Base-by-base conservation (phyloP, 1,139 yeast genomes). In the Pichia sp. region DNA sequence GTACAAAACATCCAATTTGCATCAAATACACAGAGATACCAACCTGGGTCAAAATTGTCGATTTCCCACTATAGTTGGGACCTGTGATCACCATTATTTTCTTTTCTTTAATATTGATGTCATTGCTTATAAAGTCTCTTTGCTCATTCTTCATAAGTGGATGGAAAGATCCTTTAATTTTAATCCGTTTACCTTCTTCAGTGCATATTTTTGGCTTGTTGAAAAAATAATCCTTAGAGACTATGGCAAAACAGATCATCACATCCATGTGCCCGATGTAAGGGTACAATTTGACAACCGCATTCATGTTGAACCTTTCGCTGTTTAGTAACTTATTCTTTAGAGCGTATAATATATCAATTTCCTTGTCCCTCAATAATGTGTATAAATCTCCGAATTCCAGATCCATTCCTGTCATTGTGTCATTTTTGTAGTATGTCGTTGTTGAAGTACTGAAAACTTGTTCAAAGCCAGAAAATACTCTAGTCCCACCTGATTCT, bases 31-130 rank as follows among this genome's bases (percentile, higher is more conserved):
- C 64, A 15, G 66, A 60, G 26, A 69, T 45, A 0, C 73, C 76
- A 27, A 61, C 52, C 37, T 67, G 74, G 1, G 63, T 51, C 15
- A 71, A 47, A 36, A 62, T 64, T 0, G 71, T 70, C 0, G 75
- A 65, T 46, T 72, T 72, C 0, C 76, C 76, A 4, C 77, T 71
- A 38, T 64, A 64, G 47, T 71, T 70, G 0, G 77, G 74, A 0
- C 77, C 77, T 0, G 75, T 68, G 1, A 71, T 47, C 0, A 71
- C 51, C 46, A 58, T 44, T 3, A 56, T 36, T 67, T 67, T 13
- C 66, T 62, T 21, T 62, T 64, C 39, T 56, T 63, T n/a, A 54
- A 49, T 7, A 48, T 29, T 12, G 4, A 45, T 24, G 25, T 38
- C 34, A 22, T 44, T 47, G 3, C 32, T 47, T 5, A 62, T 59